A percentile compares a stretch with the other conserved stretches of the same genome.
Evolutionary conservation across 805 yeast species (phyloP).

Genomic region (Vanderwaltozyma tropicalis): DNA sequence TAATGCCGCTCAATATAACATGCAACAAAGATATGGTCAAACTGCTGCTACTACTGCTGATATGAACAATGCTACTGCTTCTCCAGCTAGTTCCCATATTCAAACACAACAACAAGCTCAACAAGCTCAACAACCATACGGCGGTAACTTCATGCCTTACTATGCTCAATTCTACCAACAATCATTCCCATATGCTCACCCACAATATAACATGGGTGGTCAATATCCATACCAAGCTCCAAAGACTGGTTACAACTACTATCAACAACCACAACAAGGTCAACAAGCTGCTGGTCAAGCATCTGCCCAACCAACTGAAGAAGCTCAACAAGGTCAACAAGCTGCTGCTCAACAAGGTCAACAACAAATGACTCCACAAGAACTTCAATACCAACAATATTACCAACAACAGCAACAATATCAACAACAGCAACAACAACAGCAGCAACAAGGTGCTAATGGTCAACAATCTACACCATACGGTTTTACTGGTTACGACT

Average conservation of each 20-base stretch:
- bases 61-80: constrained; percentile 6
- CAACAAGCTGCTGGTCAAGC: constrained; percentile 14
- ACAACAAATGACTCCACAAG: constrained; percentile 22
- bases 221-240: constrained; percentile 27
- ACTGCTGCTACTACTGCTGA: constrained; percentile 17
- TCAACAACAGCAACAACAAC: constrained; percentile 22
- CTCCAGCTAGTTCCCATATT: constrained; percentile 19
- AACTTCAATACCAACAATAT: constrained; percentile 27
- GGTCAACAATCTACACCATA: constrained; percentile 25
- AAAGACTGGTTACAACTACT: constrained; percentile 19
- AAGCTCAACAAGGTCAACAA: constrained; percentile 16
- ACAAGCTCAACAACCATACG: constrained; percentile 16
- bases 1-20: constrained; percentile 11
- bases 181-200: constrained; percentile 29
- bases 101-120: constrained; percentile 20
- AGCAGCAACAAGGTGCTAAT: constrained; percentile 20
- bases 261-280: constrained; percentile 8
- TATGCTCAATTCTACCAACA: constrained; percentile 29
- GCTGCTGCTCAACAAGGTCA: constrained; percentile 16
- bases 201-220: constrained; percentile 27
- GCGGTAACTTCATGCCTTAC: constrained; percentile 28
- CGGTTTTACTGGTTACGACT: constrained; percentile 27
- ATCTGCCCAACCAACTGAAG: constrained; percentile 6
- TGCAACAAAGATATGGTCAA: constrained; percentile 21
- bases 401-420: constrained; percentile 25